These are phyloP conservation scores for Tolypocladium inflatum DNA, from an alignment of 2,329 filamentous ascomycete species.

Conservation along the genomic window DNA sequence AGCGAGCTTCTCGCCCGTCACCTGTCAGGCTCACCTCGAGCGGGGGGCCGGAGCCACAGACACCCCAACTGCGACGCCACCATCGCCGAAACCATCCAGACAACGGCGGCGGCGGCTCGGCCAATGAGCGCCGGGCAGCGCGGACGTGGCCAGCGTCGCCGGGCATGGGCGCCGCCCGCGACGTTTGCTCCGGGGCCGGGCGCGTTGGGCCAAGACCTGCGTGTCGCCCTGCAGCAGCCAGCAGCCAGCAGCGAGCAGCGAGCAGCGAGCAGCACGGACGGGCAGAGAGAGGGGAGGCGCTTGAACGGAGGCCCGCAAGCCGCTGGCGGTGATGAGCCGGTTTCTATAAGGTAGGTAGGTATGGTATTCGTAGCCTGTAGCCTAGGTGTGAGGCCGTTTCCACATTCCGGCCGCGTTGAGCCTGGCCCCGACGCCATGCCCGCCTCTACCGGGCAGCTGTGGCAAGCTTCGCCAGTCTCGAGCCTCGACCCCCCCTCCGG, in stretches of 20 bases:
- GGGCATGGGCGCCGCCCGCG: background rate
- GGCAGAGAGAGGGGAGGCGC: no score
- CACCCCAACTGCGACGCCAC: background rate
- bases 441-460: background rate
- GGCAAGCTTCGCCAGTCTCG: background rate
- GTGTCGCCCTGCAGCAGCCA: background rate
- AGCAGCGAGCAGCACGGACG: no score
- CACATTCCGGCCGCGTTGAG: background rate
- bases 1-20: background rate
- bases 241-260: no score
- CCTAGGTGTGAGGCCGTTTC: background rate
- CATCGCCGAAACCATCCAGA: background rate
- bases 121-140: background rate
- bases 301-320: no score
- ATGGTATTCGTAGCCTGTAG: no score
- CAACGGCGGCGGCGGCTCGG: background rate
- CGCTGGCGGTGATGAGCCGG: no score
- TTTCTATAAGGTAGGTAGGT: no score
- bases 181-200: background rate
- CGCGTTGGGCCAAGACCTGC: background rate
- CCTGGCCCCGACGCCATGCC: background rate
- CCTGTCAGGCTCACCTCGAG: background rate
- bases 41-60: no score
- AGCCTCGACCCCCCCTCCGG: background rate
- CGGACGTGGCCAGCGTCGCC: background rate